Percentiles rank a stretch among this genome's conserved stretches.
These are phyloP conservation scores for Penicillium sp. DNA, from an alignment of 2,329 filamentous ascomycete genomes.

Conservation along the genomic window DNA sequence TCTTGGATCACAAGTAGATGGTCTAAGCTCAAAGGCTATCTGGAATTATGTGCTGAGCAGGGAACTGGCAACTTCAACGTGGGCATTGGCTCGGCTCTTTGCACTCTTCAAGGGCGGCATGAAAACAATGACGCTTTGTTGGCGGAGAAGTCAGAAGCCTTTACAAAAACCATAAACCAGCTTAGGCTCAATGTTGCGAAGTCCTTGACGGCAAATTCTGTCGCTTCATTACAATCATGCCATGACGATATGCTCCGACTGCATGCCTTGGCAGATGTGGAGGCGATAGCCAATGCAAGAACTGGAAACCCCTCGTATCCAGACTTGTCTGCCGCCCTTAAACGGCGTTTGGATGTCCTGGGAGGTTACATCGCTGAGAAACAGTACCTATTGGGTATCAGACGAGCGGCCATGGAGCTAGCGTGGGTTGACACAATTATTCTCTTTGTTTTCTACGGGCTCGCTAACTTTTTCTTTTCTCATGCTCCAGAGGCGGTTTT, in stretches of 20 bases:
- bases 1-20: constrained; percentile 88
- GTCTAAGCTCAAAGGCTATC: constrained; percentile 69
- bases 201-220: constrained; percentile 73
- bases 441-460: constrained; percentile 24
- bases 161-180: constrained; percentile 59
- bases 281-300: constrained; percentile 64
- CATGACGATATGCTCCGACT: constrained; percentile 84
- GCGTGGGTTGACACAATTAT: constrained; percentile 36
- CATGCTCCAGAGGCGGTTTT: constrained; percentile 52
- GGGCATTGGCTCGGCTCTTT: constrained; percentile 68
- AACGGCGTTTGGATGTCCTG: constrained; percentile 80
- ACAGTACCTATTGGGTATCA: constrained; percentile 84
- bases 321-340: constrained; percentile 56
- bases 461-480: background rate
- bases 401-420: constrained; percentile 83
- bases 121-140: constrained; percentile 55
- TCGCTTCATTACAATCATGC: constrained; percentile 76
- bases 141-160: constrained; percentile 31
- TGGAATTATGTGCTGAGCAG: constrained; percentile 40
- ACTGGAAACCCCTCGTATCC: constrained; percentile 27
- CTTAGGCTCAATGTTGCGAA: constrained; percentile 71
- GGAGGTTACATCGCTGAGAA: constrained; percentile 91
- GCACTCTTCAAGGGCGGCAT: constrained; percentile 53
- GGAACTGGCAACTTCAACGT: constrained; percentile 73
- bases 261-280: constrained; percentile 84